Conservation (phyloP, 148 eudicot genomes). For the Arbutus unedo region DNA sequence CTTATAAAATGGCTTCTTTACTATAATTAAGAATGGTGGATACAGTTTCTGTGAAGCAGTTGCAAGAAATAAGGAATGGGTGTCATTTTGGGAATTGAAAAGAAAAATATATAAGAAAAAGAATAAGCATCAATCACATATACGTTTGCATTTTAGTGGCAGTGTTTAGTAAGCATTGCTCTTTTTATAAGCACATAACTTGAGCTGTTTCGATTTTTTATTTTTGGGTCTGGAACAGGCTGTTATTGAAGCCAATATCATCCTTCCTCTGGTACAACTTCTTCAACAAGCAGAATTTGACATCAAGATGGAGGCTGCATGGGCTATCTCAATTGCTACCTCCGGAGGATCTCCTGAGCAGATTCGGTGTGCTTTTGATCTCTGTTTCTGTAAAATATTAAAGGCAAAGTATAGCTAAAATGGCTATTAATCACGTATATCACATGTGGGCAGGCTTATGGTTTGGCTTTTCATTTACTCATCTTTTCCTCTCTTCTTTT, state of each 20-base stretch:
- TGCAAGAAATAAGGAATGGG: not conserved
- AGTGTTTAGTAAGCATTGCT: not conserved
- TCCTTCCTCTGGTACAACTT: constrained; percentile 2
- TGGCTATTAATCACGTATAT: not conserved
- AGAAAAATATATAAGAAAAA: not conserved
- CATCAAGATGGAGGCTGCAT: constrained; percentile 11
- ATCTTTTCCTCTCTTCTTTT: not conserved
- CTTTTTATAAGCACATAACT: not conserved
- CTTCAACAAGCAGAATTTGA: constrained; percentile 10
- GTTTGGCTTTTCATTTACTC: not conserved
- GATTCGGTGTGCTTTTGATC: constrained; percentile 35
- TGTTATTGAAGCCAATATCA: not conserved
- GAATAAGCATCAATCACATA: not conserved
- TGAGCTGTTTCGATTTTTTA: not conserved
- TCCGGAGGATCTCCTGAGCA: constrained; percentile 4
- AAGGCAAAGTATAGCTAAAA: not conserved
- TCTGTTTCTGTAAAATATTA: not conserved
- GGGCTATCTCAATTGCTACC: constrained; percentile 12
- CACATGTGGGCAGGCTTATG: not conserved
- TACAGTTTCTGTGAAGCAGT: constrained; percentile 1
- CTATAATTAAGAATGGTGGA: not conserved
- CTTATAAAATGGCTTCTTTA: not conserved
- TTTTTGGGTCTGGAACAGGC: not conserved
- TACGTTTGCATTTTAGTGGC: not conserved
- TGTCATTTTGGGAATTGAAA: not conserved